A percentile compares a stretch with the other conserved stretches of the same genome.
Evolutionary conservation across 495 filamentous ascomycete species (phyloP).

Genomic region (Xylaria intraflava): DNA sequence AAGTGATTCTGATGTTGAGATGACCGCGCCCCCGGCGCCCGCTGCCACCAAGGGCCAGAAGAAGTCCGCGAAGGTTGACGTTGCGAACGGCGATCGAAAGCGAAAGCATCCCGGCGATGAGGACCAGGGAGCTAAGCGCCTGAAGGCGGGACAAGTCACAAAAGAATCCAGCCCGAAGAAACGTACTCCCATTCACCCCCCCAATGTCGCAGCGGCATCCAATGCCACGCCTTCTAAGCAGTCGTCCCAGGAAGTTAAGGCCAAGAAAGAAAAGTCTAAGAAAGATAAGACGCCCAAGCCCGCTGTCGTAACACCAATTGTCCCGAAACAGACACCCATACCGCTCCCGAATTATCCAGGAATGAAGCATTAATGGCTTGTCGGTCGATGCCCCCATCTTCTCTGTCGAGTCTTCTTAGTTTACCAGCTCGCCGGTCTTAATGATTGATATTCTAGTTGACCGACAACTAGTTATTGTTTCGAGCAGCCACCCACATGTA

Average conservation of each 20-base stretch:
- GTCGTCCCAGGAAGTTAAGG: slow-evolving; percentile 10
- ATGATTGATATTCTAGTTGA: not conserved
- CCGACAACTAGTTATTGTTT: not conserved
- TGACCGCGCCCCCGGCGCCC: slow-evolving; percentile 8
- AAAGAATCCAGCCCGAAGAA: slow-evolving; percentile 4
- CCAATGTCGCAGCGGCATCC: not conserved
- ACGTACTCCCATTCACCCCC: not conserved
- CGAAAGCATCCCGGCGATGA: slow-evolving; percentile 19
- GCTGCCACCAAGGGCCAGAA: slow-evolving; percentile 1
- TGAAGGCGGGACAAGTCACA: slow-evolving; percentile 12
- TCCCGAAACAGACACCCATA: slow-evolving; percentile 34
- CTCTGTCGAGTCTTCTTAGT: not conserved
- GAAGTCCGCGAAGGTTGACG: slow-evolving; percentile 16
- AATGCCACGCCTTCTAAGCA: slow-evolving; percentile 12
- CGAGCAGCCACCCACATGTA: not conserved
- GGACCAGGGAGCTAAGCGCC: slow-evolving; percentile 11
- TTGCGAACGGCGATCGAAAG: slow-evolving; percentile 18
- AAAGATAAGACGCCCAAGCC: slow-evolving; percentile 13
- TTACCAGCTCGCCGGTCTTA: not conserved
- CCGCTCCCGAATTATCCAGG: slow-evolving; percentile 27
- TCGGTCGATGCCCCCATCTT: not conserved
- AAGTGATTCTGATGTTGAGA: slow-evolving; percentile 27
- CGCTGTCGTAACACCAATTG: not conserved
- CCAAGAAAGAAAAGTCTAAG: slow-evolving; percentile 9
- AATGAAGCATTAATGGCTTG: slow-evolving; percentile 24